phyloP scores from a whole-genome alignment of 495 filamentous ascomycete species.

The Choiromyces venosus region DNA sequence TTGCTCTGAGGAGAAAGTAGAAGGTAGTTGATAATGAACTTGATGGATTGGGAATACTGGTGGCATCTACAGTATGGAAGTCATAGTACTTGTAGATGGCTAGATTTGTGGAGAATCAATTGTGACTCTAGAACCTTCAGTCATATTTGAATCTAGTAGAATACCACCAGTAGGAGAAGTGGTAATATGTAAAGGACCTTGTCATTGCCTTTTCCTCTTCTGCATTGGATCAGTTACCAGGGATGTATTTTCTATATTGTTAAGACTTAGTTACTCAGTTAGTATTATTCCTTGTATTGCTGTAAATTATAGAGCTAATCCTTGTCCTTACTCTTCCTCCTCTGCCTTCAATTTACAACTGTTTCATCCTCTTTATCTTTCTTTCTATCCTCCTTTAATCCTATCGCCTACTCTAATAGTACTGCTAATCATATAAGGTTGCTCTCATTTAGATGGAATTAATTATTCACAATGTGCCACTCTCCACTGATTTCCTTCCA shows the following conservation, averaged over 20 bases:
- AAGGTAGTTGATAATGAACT: background rate
- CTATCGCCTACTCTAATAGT: background rate
- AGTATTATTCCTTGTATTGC: background rate
- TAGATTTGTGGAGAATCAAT: background rate
- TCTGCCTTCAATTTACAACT: background rate
- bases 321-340: background rate
- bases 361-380: background rate
- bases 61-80: background rate
- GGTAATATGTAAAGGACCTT: background rate
- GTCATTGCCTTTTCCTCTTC: background rate
- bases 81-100: background rate
- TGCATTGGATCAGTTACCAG: background rate
- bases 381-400: background rate
- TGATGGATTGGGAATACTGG: background rate
- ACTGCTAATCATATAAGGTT: background rate
- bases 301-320: background rate
- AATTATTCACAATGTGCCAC: background rate
- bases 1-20: background rate
- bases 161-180: background rate
- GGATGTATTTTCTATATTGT: background rate
- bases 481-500: background rate
- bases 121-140: background rate
- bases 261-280: background rate
- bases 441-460: background rate
- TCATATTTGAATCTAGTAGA: background rate